These are phyloP conservation scores for Epithemia pelagica DNA, from an alignment of 108 stramenopile species.

Conservation along the genomic window DNA sequence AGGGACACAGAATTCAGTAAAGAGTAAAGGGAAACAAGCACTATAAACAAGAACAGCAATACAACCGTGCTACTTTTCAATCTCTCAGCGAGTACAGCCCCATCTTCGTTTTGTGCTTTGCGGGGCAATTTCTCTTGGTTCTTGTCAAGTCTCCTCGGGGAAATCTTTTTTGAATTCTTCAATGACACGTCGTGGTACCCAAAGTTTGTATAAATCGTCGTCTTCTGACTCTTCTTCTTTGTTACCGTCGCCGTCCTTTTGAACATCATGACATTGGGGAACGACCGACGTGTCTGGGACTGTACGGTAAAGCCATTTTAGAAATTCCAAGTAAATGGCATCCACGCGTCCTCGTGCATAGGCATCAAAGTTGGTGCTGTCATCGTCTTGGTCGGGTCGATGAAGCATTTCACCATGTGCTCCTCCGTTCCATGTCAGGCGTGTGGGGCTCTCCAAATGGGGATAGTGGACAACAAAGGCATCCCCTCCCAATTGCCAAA, in stretches of 20 bases:
- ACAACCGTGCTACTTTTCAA: too few species aligned
- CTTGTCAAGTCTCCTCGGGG: too few species aligned
- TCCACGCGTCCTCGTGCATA: slow-evolving; percentile 67
- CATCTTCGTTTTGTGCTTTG: too few species aligned
- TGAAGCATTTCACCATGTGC: slow-evolving; percentile 15
- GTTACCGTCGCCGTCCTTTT: background rate
- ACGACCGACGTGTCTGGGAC: slow-evolving; percentile 41
- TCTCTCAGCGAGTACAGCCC: too few species aligned
- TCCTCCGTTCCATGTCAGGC: slow-evolving; percentile 64
- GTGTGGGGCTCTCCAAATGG: slow-evolving; percentile 57
- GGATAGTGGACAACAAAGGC: slow-evolving; percentile 79
- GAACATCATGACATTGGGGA: slow-evolving; percentile 31
- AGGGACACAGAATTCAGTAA: too few species aligned
- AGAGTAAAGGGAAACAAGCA: too few species aligned
- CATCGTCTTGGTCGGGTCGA: background rate
- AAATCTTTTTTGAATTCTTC: background rate
- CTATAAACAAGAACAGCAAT: too few species aligned
- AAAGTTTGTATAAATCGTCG: background rate
- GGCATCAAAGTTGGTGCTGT: background rate
- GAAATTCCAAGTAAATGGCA: slow-evolving; percentile 61
- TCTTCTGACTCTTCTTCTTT: background rate
- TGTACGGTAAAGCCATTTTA: slow-evolving; percentile 44
- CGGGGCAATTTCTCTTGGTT: too few species aligned
- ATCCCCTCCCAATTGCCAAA: slow-evolving; percentile 52
- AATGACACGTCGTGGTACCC: background rate